Evolutionary conservation across 2,329 filamentous ascomycete species (phyloP), one percentile per base, ranked within the genome.

Genomic region (Geosmithia flava): DNA sequence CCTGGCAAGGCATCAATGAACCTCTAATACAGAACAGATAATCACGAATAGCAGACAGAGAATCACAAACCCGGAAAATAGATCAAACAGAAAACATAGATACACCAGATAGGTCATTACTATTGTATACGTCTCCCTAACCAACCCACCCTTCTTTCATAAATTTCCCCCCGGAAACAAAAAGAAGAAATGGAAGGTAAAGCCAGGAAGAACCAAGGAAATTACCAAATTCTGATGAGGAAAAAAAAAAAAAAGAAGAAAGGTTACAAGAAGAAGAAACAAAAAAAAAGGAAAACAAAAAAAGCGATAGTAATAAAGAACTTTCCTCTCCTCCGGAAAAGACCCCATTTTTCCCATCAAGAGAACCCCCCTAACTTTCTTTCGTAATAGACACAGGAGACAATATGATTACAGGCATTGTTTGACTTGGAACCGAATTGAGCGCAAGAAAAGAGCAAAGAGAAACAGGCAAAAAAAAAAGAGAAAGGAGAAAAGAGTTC

Each of bases 351-450:
- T 37, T n/a, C n/a, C 33, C 33, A 37, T 16, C 33, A 16, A 11
- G 3, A 30, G 6, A 6, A 7, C 29, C 33, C 33, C 15, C 33
- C 33, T 11, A 13, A 11, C 44, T 30, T 17, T 20, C 37, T 33
- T 27, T 41, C 45, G 19, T 41, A 47, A 47, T 37, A 37, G 33
- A 37, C 33, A 37, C 33, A 37, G 33, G 29, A 47, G 16, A 47
- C 45, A 47, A 47, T 47, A 47, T 47, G 45, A 47, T 47, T 47
- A 47, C 45, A 47, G 20, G 23, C 23, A 27, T 27, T 27, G 23
- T 27, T 40, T 42, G n/a, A 19, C 40, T 37, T 37, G 33, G 33
- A 37, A 37, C 33, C 33, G 33, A 37, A 27, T 27, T 37, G 33
- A 37, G 6, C 33, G 13, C 10, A 37, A 37, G 15, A 37, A 37